These are phyloP conservation scores for Tilletia indica DNA, from an alignment of 1,284 basidiomycete species.

Conservation along the genomic window DNA sequence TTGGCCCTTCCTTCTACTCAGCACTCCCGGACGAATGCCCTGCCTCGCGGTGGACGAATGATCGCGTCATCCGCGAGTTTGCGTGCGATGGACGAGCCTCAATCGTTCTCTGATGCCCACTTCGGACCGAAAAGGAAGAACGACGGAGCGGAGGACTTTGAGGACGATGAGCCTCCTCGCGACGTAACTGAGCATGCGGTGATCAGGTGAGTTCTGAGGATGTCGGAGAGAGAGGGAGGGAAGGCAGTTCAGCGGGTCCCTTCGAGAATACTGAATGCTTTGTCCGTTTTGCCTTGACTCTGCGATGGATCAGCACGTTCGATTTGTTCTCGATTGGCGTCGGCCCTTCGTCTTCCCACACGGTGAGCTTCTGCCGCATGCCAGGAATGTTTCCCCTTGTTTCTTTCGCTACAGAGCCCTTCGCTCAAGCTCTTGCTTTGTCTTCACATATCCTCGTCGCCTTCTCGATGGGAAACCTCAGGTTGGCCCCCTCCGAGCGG, in stretches of 20 bases:
- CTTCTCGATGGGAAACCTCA: constrained; percentile 60
- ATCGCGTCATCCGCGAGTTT: neutral
- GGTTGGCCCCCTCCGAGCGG: constrained; percentile 82
- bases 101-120: constrained; percentile 29
- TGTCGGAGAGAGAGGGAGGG: too few relatives aligned
- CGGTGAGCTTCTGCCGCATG: neutral
- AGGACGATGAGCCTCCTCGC: constrained; percentile 7
- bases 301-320: constrained; percentile 32
- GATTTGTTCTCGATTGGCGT: constrained; percentile 90
- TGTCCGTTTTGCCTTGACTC: neutral
- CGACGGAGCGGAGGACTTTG: neutral
- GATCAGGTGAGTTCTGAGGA: constrained; percentile 58
- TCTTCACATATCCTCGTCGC: constrained; percentile 36
- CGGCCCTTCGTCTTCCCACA: constrained; percentile 47
- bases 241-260: neutral
- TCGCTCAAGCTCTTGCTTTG: neutral
- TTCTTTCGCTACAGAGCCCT: neutral
- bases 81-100: neutral
- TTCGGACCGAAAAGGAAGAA: constrained; percentile 20
- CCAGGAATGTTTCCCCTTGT: neutral
- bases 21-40: too few relatives aligned
- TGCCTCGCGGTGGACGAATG: neutral
- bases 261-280: neutral
- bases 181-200: constrained; percentile 75
- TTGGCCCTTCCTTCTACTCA: too few relatives aligned